Base-by-base conservation (phyloP, 2,329 filamentous ascomycete genomes). In the Alternaria angustiovoidea region DNA sequence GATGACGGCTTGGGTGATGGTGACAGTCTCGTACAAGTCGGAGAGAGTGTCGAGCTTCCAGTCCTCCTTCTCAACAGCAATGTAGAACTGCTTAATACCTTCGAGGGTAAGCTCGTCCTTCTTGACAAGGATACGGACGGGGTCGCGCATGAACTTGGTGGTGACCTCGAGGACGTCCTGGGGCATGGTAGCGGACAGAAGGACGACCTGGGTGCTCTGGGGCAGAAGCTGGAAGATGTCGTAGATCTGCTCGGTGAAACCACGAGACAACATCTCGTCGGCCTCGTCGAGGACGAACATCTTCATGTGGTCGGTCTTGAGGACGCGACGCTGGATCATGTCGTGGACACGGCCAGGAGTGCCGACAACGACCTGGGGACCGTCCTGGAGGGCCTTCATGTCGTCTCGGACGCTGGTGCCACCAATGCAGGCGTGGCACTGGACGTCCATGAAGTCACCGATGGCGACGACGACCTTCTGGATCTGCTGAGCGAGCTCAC, bases 21-120 rank as follows among this genome's bases (percentile, higher is more conserved):
- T 99, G 80, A 99, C 91, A 57, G 95, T 99, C 86, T 99, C 95
- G 87, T 99, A 99, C 74, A 99, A 85, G 84, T 99, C 95, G 76
- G 92, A 98, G 66, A 99, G 92, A 64, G 95, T 99, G 83, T 99
- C 95, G 70, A 99, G 90, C 86, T 99, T 99, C 95, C 95, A 99
- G 80, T 99, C 95, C 83, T 99, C 95, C 88, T 99, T 98, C 88
- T 99, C 95, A 63, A 99, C 95, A 62, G 95, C 95, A 84, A 99
- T 98, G 87, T 97, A 99, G 87, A 97, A 99, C 83, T 99, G 95
- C 89, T 99, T 99, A 81, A 99, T 96, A 92, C 95, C 95, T 86
- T 99, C 95, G 62, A 99, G 93, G 78, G 95, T 99, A 82, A 99
- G 90, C 82, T 99, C 95, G 79, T 96, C 94, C 89, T 97, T 97